Conservation (phyloP, 805 yeast species). For the Ogataea methanolica region DNA sequence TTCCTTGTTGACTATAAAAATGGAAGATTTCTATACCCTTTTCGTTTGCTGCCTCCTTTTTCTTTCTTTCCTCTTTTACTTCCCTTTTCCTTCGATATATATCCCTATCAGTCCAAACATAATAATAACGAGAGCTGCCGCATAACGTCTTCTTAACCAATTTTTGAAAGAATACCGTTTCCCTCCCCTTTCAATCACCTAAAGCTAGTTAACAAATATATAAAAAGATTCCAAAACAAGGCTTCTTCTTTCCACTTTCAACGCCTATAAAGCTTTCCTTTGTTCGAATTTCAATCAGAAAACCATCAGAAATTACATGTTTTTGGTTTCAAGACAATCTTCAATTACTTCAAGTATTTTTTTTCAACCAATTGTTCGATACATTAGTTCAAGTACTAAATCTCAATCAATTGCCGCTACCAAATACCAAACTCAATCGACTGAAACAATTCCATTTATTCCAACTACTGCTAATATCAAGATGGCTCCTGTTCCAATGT, state of each 20-base stretch:
- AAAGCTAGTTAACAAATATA: not conserved
- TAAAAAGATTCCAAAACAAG: not conserved
- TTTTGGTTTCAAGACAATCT: not conserved
- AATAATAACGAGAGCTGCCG: slow-evolving; percentile 48
- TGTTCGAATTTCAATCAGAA: not conserved
- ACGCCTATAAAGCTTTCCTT: not conserved
- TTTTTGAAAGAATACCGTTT: not conserved
- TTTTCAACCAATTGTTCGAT: slow-evolving; percentile 1
- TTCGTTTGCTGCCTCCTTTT: too few species aligned
- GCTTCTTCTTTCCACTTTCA: not conserved
- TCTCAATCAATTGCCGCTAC: slow-evolving; percentile 5
- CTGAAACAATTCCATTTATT: not conserved
- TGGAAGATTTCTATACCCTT: too few species aligned
- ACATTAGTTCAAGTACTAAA: slow-evolving; percentile 7
- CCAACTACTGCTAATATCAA: not conserved
- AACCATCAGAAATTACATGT: not conserved
- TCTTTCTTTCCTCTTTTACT: too few species aligned
- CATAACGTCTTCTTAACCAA: slow-evolving; percentile 29
- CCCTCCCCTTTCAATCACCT: not conserved
- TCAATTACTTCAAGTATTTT: not conserved
- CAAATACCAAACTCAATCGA: not conserved
- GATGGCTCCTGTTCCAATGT: slow-evolving; percentile 13
- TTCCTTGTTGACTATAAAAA: too few species aligned
- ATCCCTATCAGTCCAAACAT: not conserved
- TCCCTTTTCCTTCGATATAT: not conserved